These are phyloP conservation scores for Dipodascus albidus DNA, from an alignment of 805 yeast species.

Conservation along the genomic window DNA sequence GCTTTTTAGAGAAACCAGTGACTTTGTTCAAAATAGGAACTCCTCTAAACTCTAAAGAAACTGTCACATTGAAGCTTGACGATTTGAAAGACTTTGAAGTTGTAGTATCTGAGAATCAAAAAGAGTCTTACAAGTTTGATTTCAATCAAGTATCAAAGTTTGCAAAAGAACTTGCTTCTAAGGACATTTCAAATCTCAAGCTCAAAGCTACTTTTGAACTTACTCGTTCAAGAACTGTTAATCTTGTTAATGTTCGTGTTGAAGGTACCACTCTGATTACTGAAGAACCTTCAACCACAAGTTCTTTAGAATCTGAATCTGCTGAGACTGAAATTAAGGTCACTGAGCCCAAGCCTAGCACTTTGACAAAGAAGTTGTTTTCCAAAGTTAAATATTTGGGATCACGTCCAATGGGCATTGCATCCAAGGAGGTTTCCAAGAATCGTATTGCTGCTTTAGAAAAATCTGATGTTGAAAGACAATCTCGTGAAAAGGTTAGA, in stretches of 20 bases:
- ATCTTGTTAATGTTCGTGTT: slow-evolving; percentile 2
- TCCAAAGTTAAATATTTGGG: slow-evolving; percentile 27
- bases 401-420: slow-evolving; percentile 38
- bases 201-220: slow-evolving; percentile 11
- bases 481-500: slow-evolving; percentile 42
- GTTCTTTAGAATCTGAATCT: slow-evolving; percentile 6
- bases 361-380: slow-evolving; percentile 13
- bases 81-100: slow-evolving; percentile 22
- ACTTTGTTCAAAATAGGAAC: slow-evolving; percentile 40
- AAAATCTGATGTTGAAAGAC: slow-evolving; percentile 42
- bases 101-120: slow-evolving; percentile 16
- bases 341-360: slow-evolving; percentile 11
- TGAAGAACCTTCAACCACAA: slow-evolving; percentile 4
- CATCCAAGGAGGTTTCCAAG: slow-evolving; percentile 35
- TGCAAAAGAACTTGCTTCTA: slow-evolving; percentile 15
- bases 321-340: slow-evolving; percentile 9
- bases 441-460: slow-evolving; percentile 42
- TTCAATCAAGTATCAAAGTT: slow-evolving; percentile 22
- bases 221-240: slow-evolving; percentile 13
- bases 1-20: slow-evolving; percentile 19
- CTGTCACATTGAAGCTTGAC: slow-evolving; percentile 25
- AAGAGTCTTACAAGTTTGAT: slow-evolving; percentile 15
- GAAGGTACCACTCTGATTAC: neutral
- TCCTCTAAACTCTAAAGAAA: slow-evolving; percentile 24
- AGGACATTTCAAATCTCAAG: slow-evolving; percentile 16